Percentiles rank a stretch among this genome's conserved stretches.
Evolutionary conservation across 805 yeast genomes (phyloP).

Genomic region (Suhomyces prunicola): DNA sequence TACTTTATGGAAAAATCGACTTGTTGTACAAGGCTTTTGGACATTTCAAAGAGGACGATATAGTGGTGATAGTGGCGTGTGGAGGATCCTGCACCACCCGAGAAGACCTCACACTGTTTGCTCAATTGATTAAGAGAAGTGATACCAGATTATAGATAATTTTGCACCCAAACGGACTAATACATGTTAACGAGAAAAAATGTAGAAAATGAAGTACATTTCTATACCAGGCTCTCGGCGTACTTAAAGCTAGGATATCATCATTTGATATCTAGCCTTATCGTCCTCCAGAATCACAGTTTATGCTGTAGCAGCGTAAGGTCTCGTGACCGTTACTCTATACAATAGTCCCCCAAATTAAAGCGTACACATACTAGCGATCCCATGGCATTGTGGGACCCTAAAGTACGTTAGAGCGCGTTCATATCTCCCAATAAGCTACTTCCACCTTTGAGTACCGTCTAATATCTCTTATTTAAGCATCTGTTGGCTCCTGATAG

Average conservation of each 20-base stretch:
- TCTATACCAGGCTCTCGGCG: background rate
- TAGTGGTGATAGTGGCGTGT: slow-evolving; percentile 56
- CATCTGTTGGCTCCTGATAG: background rate
- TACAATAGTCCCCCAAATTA: background rate
- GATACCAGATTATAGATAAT: slow-evolving; percentile 6
- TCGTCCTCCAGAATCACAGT: background rate
- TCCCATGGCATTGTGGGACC: no score
- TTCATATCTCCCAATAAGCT: background rate
- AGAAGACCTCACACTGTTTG: slow-evolving; percentile 12
- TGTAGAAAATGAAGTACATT: background rate
- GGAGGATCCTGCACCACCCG: slow-evolving; percentile 35
- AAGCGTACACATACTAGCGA: background rate
- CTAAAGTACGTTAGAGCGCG: background rate
- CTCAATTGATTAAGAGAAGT: slow-evolving; percentile 10
- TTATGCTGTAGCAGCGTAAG: background rate
- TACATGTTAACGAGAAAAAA: background rate
- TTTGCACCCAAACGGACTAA: background rate
- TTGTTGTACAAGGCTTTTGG: slow-evolving; percentile 23
- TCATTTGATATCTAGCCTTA: no score
- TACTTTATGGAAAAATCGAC: slow-evolving; percentile 40
- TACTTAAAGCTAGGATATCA: no score
- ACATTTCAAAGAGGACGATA: slow-evolving; percentile 34
- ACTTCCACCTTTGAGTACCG: background rate
- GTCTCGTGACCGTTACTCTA: background rate
- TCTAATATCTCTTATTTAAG: no score